Base-by-base conservation (phyloP, 1,139 yeast species). In the Insectozyma bohioensis region DNA sequence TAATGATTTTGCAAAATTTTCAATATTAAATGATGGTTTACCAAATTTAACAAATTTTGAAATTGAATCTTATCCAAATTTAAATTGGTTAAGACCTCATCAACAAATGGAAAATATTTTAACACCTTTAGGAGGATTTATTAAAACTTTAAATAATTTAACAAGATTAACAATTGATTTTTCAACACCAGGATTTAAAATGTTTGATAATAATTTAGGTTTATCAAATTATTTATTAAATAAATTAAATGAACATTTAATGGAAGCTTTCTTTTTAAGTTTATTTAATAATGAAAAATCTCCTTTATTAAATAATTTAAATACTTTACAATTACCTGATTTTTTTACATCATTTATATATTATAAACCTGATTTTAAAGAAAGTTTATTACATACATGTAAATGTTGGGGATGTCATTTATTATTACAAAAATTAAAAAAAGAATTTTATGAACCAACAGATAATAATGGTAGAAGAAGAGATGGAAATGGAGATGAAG, bases 11-110 rank as follows among this genome's bases (percentile, higher is more conserved):
- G 40, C 60, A 0, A 15, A 31, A 2, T 61, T 40, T 40, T 47
- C 60, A 9, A 28, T 25, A 3, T 12, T 34, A 1, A 40, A 62
- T 40, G 41, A 39, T 19, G 68, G 68, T 1, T 46, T 64, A 29
- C 67, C 67, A 7, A 59, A 60, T 33, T 46, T 65, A 30, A 34
- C 25, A 7, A 54, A 54, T 33, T 56, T 64, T 31, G 64, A 58
- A 37, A 38, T 63, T 26, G 67, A 61, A 40, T 47, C 59, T 20
- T 61, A 54, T 37, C 67, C 68, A n/a, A 58, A 55, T 34, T 38
- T 52, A 19, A 69, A 64, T 33, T 65, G 72, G 71, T 45, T 62
- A 21, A 48, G 68, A 22, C 70, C 72, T 5, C 63, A 59, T 33
- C 66, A 62, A 41, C 47, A 63, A 12, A 45, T 64, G 26, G 65